Conservation (phyloP, 495 filamentous ascomycete species). For the Pyrenula aspistea region DNA sequence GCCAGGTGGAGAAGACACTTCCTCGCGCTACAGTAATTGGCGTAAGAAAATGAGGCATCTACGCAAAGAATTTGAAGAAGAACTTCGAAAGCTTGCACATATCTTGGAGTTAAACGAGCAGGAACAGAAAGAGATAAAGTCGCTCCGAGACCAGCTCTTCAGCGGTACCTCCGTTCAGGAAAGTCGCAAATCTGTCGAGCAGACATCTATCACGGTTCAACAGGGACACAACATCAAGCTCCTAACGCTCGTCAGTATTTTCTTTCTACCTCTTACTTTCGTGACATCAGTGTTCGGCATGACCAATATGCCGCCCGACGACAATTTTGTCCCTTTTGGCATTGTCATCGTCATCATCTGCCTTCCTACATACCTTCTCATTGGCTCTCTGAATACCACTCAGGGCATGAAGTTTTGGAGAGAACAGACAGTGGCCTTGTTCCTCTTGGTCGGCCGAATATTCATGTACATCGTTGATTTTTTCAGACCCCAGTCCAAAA, state of each 20-base stretch:
- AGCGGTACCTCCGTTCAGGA: slow-evolving; percentile 28
- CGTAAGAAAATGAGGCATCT: slow-evolving; percentile 13
- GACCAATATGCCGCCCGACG: slow-evolving; percentile 25
- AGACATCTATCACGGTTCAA: slow-evolving; percentile 21
- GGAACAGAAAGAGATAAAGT: slow-evolving; percentile 21
- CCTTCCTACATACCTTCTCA: slow-evolving; percentile 29
- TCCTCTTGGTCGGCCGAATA: background rate
- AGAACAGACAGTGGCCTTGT: background rate
- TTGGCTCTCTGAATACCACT: slow-evolving; percentile 22
- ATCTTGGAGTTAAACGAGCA: slow-evolving; percentile 10
- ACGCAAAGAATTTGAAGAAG: slow-evolving; percentile 11
- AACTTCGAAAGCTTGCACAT: slow-evolving; percentile 10
- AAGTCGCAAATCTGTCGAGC: slow-evolving; percentile 20
- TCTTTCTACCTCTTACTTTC: slow-evolving; percentile 35
- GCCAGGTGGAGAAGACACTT: slow-evolving; percentile 15
- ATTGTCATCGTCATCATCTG: slow-evolving; percentile 25
- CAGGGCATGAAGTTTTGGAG: background rate
- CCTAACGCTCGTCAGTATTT: slow-evolving; percentile 33
- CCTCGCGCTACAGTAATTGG: slow-evolving; percentile 13
- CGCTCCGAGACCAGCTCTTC: slow-evolving; percentile 28
- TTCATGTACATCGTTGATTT: background rate
- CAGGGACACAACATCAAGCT: slow-evolving; percentile 33
- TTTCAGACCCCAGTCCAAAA: background rate
- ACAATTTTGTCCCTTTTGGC: slow-evolving; percentile 20
- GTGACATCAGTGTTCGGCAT: slow-evolving; percentile 32